Evolutionary conservation across 139 green algal genomes (phyloP).

Genomic region (Closterium sp.): DNA sequence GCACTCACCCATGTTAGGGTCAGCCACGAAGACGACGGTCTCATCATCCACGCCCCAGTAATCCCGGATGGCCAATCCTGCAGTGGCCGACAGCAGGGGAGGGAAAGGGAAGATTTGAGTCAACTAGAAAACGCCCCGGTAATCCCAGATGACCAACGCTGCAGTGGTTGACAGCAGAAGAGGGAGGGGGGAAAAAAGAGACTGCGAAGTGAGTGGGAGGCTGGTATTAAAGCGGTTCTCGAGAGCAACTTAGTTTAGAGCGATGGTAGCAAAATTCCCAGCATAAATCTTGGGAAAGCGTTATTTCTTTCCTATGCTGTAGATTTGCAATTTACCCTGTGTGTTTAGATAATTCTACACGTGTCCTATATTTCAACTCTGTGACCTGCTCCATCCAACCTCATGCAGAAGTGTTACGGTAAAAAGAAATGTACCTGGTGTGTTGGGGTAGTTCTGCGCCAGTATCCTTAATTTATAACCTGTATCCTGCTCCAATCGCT

Average conservation of each 20-base stretch:
- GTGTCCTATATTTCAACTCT: no score
- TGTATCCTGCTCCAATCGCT: conserved; percentile 80
- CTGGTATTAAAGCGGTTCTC: no score
- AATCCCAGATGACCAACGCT: conserved; percentile 85
- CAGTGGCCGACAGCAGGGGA: background rate
- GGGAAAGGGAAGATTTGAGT: no score
- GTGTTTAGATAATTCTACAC: no score
- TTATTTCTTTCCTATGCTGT: background rate
- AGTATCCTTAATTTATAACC: conserved; percentile 91
- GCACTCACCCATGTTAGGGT: conserved; percentile 54
- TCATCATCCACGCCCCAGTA: conserved; percentile 94
- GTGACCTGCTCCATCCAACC: no score
- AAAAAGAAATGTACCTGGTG: no score
- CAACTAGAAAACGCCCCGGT: conserved; percentile 84
- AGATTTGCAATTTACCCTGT: conserved; percentile 41
- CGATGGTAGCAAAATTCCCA: no score
- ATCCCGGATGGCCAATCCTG: conserved; percentile 87
- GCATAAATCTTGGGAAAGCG: background rate
- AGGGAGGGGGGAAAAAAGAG: background rate
- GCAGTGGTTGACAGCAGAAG: background rate
- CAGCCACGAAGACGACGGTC: conserved; percentile 91
- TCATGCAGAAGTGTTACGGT: no score
- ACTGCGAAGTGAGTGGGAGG: background rate
- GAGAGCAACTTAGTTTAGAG: no score
- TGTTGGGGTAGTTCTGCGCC: conserved; percentile 96